A percentile compares a stretch with the other conserved stretches of the same genome.
Evolutionary conservation across 148 eudicot genomes (phyloP).

Genomic region (Rhododendron williamsianum): DNA sequence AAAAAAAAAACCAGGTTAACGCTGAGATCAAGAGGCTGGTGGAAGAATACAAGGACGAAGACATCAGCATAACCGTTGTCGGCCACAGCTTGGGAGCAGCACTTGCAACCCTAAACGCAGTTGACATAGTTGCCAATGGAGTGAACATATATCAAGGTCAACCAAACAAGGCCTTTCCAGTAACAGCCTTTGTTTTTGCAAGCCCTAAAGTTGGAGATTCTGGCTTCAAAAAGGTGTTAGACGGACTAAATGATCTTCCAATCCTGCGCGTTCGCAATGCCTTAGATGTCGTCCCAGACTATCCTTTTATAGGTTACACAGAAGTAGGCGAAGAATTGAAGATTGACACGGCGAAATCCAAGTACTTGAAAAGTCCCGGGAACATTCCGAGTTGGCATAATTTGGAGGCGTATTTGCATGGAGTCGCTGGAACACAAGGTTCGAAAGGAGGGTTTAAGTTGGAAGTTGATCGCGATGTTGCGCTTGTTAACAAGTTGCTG

Average conservation of each 20-base stretch:
- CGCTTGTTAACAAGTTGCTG: constrained; percentile 41
- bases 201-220: constrained; percentile 59
- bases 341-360: constrained; percentile 46
- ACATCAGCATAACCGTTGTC: constrained; percentile 48
- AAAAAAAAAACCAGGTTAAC: constrained; percentile 29
- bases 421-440: constrained; percentile 60
- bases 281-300: constrained; percentile 39
- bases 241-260: constrained; percentile 22
- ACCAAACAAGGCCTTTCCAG: constrained; percentile 29
- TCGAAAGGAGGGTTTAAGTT: constrained; percentile 39
- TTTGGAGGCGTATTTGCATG: constrained; percentile 65
- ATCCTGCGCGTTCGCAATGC: constrained; percentile 32
- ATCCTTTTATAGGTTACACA: constrained; percentile 42
- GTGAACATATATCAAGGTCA: constrained; percentile 17
- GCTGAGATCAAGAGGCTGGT: constrained; percentile 39
- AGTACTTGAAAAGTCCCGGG: constrained; percentile 47
- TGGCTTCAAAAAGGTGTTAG: constrained; percentile 26
- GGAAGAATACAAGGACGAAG: constrained; percentile 48
- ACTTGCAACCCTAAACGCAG: constrained; percentile 45
- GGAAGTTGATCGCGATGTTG: constrained; percentile 48
- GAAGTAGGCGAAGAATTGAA: constrained; percentile 48
- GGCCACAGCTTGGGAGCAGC: constrained; percentile 67
- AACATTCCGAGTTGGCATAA: constrained; percentile 47
- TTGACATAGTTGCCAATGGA: constrained; percentile 48
- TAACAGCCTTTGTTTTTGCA: constrained; percentile 50